A percentile compares a stretch with the other conserved stretches of the same genome.
Conservation (phyloP, 352 stramenopile species). For the Pythium scleroteichum region DNA sequence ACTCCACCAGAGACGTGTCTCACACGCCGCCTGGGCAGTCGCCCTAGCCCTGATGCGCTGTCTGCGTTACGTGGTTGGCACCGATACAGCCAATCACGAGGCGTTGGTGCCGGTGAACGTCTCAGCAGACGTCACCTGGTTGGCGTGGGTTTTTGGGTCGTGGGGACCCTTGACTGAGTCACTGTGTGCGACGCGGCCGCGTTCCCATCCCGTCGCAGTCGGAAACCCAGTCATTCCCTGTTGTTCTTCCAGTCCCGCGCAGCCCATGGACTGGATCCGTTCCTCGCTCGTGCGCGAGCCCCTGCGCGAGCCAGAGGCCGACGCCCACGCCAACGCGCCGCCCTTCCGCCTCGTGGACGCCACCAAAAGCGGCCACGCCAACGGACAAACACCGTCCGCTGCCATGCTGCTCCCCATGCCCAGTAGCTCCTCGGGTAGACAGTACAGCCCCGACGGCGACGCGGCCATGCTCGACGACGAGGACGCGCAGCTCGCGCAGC, state of each 20-base stretch:
- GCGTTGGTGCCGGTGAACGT: conserved; percentile 4
- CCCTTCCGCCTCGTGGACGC: conserved; percentile 71
- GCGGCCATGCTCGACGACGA: conserved; percentile 47
- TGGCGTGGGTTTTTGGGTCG: conserved; percentile 24
- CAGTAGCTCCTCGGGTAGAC: conserved; percentile 9
- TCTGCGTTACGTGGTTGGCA: conserved; percentile 23
- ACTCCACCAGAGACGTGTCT: conserved; percentile 25
- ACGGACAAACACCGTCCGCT: conserved; percentile 2
- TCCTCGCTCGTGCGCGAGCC: conserved; percentile 19
- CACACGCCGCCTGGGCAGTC: conserved; percentile 10
- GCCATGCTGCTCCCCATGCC: conserved; percentile 17
- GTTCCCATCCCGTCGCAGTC: conserved; percentile 12
- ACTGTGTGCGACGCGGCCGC: conserved; percentile 16
- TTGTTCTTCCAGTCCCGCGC: conserved; percentile 6
- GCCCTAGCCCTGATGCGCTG: conserved; percentile 12
- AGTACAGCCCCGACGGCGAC: conserved; percentile 14
- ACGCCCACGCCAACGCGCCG: conserved; percentile 31
- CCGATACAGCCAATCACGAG: conserved; percentile 16
- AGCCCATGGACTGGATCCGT: conserved; percentile 28
- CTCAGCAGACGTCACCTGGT: conserved; percentile 21
- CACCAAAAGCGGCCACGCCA: conserved; percentile 63
- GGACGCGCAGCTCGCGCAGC: conserved; percentile 67
- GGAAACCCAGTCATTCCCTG: conserved; percentile 9
- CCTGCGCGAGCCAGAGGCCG: conserved; percentile 20
- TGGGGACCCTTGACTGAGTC: conserved; percentile 20